Conservation (phyloP, 2,329 filamentous ascomycete genomes). For the Pseudofabraea citricarpa region DNA sequence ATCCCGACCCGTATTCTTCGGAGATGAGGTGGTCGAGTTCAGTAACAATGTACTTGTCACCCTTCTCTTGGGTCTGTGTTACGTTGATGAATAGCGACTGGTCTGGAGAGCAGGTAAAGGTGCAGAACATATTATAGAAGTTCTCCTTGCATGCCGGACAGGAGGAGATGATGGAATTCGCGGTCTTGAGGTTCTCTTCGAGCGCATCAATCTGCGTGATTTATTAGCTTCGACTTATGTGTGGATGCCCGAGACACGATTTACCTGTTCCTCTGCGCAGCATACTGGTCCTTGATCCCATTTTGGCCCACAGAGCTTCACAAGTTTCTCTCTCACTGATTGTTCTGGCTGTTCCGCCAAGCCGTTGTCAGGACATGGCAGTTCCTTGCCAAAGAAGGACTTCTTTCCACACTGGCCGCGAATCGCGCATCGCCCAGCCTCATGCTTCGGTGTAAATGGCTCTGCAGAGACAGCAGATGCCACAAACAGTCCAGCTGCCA, state of each 20-base stretch:
- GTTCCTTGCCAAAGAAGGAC: constrained; percentile 80
- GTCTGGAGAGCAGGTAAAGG: constrained; percentile 95
- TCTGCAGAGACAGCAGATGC: constrained; percentile 18
- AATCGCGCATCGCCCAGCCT: constrained; percentile 84
- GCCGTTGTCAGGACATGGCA: constrained; percentile 91
- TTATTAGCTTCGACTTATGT: neutral
- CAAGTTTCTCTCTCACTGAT: constrained; percentile 69
- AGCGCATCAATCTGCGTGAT: constrained; percentile 65
- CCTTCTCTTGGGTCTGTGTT: constrained; percentile 63
- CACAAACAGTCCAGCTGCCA: constrained; percentile 14
- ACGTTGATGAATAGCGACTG: constrained; percentile 95
- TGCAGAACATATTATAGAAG: constrained; percentile 98
- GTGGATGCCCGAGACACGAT: neutral
- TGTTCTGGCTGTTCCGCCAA: constrained; percentile 70
- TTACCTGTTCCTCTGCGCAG: constrained; percentile 76
- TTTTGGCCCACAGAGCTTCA: constrained; percentile 79
- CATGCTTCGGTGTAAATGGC: constrained; percentile 55
- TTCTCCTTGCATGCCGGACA: constrained; percentile 98
- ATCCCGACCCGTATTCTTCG: constrained; percentile 75
- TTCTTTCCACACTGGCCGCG: constrained; percentile 89
- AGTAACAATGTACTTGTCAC: constrained; percentile 60
- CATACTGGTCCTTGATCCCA: constrained; percentile 84
- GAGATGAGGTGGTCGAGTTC: constrained; percentile 89
- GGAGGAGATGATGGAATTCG: constrained; percentile 82
- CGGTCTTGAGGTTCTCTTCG: constrained; percentile 78